Evolutionary conservation across 1,284 basidiomycete species (phyloP).

Genomic region (Moesziomyces sp.): DNA sequence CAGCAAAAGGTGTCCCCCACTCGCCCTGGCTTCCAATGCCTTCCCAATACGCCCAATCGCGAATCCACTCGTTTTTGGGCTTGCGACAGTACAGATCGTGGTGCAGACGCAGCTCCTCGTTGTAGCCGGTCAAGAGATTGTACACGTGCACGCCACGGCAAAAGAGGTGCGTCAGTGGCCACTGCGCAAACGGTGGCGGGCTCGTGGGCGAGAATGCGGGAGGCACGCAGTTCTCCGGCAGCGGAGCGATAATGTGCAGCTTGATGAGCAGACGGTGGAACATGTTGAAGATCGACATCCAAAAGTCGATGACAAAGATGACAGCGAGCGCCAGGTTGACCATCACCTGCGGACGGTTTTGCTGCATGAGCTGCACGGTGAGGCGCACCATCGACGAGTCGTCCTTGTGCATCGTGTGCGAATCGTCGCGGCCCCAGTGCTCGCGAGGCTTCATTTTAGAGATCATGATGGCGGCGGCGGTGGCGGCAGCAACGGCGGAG

Average conservation of each 20-base stretch:
- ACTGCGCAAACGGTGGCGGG: slow-evolving; percentile 35
- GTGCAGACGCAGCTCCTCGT: slow-evolving; percentile 20
- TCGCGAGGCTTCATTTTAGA: slow-evolving; percentile 7
- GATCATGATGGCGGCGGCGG: background rate
- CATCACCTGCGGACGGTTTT: slow-evolving; percentile 22
- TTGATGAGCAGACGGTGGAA: slow-evolving; percentile 30
- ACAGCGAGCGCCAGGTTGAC: slow-evolving; percentile 32
- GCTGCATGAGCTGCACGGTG: slow-evolving; percentile 32
- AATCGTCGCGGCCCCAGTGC: slow-evolving; percentile 9
- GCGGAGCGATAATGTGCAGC: slow-evolving; percentile 21
- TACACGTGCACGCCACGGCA: slow-evolving; percentile 38
- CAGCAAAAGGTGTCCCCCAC: slow-evolving; percentile 25
- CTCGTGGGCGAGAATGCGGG: slow-evolving; percentile 39
- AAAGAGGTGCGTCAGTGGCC: slow-evolving; percentile 38
- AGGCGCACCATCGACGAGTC: slow-evolving; percentile 38
- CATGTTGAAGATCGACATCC: slow-evolving; percentile 26
- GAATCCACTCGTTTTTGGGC: slow-evolving; percentile 44
- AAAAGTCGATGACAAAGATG: slow-evolving; percentile 33
- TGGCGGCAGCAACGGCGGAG: no score
- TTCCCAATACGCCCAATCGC: slow-evolving; percentile 45
- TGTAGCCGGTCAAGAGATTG: slow-evolving; percentile 27
- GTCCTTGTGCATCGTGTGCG: slow-evolving; percentile 23
- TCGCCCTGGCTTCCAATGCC: slow-evolving; percentile 40
- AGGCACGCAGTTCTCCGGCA: slow-evolving; percentile 25
- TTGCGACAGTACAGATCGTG: slow-evolving; percentile 31